phyloP scores from a whole-genome alignment of 306 rosid species.

The Castanospermum australe region DNA sequence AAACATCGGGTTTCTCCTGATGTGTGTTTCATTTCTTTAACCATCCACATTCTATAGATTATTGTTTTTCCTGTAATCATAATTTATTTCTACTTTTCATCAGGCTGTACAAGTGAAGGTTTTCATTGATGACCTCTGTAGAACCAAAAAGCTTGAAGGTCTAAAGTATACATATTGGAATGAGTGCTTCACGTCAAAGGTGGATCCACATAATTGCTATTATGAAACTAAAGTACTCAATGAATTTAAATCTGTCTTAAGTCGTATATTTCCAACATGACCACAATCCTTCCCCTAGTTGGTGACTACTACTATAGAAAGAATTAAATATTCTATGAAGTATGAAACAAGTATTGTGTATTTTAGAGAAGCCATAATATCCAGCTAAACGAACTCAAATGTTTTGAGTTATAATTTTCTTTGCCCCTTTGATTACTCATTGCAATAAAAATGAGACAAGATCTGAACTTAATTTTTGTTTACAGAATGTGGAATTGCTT shows the following conservation, averaged over 20 bases:
- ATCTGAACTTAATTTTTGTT: constrained; percentile 1
- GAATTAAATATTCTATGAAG: not conserved
- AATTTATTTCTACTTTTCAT: constrained; percentile 12
- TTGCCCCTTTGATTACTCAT: not conserved
- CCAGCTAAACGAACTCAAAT: not conserved
- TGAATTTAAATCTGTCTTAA: not conserved
- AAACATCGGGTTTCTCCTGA: constrained; percentile 26
- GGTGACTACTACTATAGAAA: not conserved
- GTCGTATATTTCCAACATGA: not conserved
- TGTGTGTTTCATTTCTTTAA: constrained; percentile 42
- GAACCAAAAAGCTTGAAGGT: constrained; percentile 57
- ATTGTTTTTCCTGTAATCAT: not conserved
- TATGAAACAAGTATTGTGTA: not conserved
- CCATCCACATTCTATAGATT: not conserved
- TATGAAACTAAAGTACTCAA: not conserved
- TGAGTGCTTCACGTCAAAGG: constrained; percentile 85
- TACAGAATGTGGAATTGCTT: constrained; percentile 66
- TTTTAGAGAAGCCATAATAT: not conserved
- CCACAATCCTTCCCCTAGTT: not conserved
- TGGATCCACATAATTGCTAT: constrained; percentile 20
- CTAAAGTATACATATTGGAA: constrained; percentile 75
- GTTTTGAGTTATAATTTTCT: not conserved
- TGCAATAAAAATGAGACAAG: constrained; percentile 7
- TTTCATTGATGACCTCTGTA: constrained; percentile 57
- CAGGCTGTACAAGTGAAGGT: constrained; percentile 62